Percentiles rank a stretch among this genome's conserved stretches.
Evolutionary conservation across 75 land plant species (phyloP).

Genomic region (Gnetum montanum): DNA sequence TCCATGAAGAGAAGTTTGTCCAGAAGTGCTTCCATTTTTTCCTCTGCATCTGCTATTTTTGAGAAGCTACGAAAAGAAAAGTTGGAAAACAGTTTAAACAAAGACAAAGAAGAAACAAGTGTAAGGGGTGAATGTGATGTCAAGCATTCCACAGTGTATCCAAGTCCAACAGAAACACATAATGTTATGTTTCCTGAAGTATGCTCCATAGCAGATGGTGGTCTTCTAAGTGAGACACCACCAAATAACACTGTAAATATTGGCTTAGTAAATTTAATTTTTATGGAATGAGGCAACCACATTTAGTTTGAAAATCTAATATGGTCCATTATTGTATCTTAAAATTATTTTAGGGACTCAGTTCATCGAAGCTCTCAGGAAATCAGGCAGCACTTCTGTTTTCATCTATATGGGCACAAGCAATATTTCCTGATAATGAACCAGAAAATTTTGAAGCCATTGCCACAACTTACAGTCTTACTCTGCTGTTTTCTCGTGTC

Average conservation of each 20-base stretch:
- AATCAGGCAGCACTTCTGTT: slow-evolving; percentile 71
- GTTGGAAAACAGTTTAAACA: too few species aligned
- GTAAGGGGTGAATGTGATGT: slow-evolving; percentile 8
- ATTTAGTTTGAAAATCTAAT: background rate
- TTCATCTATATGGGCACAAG: slow-evolving; percentile 70
- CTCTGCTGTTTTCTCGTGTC: slow-evolving; percentile 58
- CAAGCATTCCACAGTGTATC: slow-evolving; percentile 19
- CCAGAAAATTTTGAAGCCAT: slow-evolving; percentile 87
- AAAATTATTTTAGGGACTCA: slow-evolving; percentile 38
- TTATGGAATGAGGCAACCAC: background rate
- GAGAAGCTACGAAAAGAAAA: slow-evolving; percentile 69
- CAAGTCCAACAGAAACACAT: slow-evolving; percentile 27
- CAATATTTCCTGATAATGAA: slow-evolving; percentile 45
- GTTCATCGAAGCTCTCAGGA: slow-evolving; percentile 54
- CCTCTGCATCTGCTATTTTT: slow-evolving; percentile 85
- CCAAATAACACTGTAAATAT: background rate
- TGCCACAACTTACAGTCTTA: slow-evolving; percentile 73
- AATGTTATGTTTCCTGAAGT: slow-evolving; percentile 23
- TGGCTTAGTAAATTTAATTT: background rate
- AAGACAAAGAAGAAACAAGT: slow-evolving; percentile 1
- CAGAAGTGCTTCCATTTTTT: slow-evolving; percentile 74
- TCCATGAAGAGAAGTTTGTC: slow-evolving; percentile 43
- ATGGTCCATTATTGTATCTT: background rate
- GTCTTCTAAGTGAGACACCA: background rate
- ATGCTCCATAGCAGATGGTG: slow-evolving; percentile 13